A percentile compares a stretch with the other conserved stretches of the same genome.
Evolutionary conservation across 768 basidiomycete genomes (phyloP).

Genomic region (Mycena olivaceomarginata): DNA sequence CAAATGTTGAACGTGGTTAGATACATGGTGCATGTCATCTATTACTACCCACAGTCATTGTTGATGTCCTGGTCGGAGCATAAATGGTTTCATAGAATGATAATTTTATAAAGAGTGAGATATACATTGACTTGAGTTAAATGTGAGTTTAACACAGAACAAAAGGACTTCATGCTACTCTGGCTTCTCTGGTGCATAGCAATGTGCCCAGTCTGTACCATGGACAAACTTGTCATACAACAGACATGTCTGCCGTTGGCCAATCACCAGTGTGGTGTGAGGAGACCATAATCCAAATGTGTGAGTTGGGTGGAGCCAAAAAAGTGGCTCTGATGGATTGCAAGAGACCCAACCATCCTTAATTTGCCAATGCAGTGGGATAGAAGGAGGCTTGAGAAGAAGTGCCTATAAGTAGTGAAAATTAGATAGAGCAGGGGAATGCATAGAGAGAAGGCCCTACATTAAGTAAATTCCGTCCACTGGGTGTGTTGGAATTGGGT

Average conservation of each 20-base stretch:
- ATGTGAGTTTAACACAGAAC: too few relatives aligned
- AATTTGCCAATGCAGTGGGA: not conserved
- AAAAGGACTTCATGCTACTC: too few relatives aligned
- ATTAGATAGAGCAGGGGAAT: not conserved
- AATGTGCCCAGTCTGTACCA: constrained; percentile 6
- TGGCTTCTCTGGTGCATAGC: not conserved
- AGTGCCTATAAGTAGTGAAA: not conserved
- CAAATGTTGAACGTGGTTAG: too few relatives aligned
- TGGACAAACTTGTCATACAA: constrained; percentile 8
- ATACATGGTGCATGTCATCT: too few relatives aligned
- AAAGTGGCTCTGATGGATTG: not conserved
- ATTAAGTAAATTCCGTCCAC: constrained; percentile 6
- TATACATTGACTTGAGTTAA: too few relatives aligned
- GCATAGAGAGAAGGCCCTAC: not conserved
- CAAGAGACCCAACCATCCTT: constrained; percentile 1
- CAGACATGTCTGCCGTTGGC: not conserved
- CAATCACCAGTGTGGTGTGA: not conserved
- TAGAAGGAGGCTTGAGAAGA: not conserved
- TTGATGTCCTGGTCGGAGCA: too few relatives aligned
- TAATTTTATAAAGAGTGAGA: too few relatives aligned
- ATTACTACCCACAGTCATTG: too few relatives aligned
- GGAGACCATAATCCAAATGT: not conserved
- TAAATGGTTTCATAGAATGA: too few relatives aligned
- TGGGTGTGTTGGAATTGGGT: not conserved
- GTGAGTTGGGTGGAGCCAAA: constrained; percentile 3